These are phyloP conservation scores for Elaeis guineensis DNA, from an alignment of 176 grass and related monocot genomes.

Conservation along the genomic window DNA sequence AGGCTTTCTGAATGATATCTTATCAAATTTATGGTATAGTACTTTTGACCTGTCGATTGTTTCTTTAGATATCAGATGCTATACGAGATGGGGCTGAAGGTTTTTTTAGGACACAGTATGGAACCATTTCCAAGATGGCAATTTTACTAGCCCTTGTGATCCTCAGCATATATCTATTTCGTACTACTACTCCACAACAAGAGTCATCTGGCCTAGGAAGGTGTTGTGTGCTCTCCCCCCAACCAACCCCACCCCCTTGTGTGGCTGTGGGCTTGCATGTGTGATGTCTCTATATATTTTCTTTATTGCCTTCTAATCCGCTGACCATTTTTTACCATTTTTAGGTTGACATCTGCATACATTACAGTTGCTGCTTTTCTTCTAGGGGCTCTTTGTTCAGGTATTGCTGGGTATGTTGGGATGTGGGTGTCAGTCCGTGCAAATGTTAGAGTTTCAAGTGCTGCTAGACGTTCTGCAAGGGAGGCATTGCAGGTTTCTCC, in stretches of 20 bases:
- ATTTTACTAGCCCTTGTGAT: slow-evolving; percentile 81
- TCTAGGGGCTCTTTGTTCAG: slow-evolving; percentile 92
- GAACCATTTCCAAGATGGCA: slow-evolving; percentile 97
- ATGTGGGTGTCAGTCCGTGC: slow-evolving; percentile 99
- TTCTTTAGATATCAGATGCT: slow-evolving; percentile 93
- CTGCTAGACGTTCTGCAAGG: slow-evolving; percentile 93
- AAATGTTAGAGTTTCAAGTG: slow-evolving; percentile 98
- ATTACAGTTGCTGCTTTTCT: slow-evolving; percentile 95
- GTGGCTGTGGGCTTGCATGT: no score
- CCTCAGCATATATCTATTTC: slow-evolving; percentile 97
- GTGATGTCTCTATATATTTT: no score
- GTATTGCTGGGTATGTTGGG: slow-evolving; percentile 92
- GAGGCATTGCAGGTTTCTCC: slow-evolving; percentile 94
- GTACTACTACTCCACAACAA: slow-evolving; percentile 68
- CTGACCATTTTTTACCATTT: slow-evolving; percentile 6
- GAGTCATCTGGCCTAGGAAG: slow-evolving; percentile 87
- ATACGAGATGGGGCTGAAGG: slow-evolving; percentile 99
- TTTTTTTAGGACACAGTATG: slow-evolving; percentile 96
- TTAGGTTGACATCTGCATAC: slow-evolving; percentile 80
- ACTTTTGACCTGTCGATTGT: slow-evolving; percentile 2
- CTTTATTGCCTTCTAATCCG: no score
- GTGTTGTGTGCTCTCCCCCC: slow-evolving; percentile 17
- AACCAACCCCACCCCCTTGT: no score
- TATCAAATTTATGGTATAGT: neutral
- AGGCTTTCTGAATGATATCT: no score